A percentile compares a stretch with the other conserved stretches of the same genome.
Evolutionary conservation across 176 grass and related monocot genomes (phyloP).

Genomic region (Tillandsia leiboldiana): DNA sequence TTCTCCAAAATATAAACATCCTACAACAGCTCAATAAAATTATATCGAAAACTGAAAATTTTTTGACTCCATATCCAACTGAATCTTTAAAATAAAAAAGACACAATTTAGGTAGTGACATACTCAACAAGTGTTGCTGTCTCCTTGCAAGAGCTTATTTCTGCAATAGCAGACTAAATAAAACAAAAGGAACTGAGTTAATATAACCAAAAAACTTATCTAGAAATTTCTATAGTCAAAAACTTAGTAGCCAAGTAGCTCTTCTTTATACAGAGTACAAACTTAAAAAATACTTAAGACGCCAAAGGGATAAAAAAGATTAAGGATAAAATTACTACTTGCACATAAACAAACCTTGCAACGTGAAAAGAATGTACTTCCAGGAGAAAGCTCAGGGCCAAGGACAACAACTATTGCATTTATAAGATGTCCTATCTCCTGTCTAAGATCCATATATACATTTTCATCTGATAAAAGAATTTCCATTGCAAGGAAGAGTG

Average conservation of each 20-base stretch:
- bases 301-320: background rate
- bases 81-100: too few species aligned
- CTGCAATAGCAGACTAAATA: slow-evolving; percentile 91
- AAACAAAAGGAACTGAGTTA: slow-evolving; percentile 11
- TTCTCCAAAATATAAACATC: too few species aligned
- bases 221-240: background rate
- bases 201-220: background rate
- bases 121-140: slow-evolving; percentile 85
- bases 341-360: slow-evolving; percentile 60
- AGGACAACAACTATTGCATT: slow-evolving; percentile 97
- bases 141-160: slow-evolving; percentile 93
- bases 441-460: slow-evolving; percentile 81
- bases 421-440: slow-evolving; percentile 81
- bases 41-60: too few species aligned
- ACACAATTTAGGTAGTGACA: slow-evolving; percentile 20
- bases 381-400: slow-evolving; percentile 89
- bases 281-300: slow-evolving; percentile 8
- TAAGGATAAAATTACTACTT: background rate
- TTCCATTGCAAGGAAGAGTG: slow-evolving; percentile 92
- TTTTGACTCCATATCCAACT: too few species aligned
- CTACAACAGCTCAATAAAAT: too few species aligned
- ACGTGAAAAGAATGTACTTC: slow-evolving; percentile 92
- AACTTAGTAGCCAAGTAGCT: background rate
- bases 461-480: slow-evolving; percentile 93
- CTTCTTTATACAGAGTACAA: background rate